phyloP scores from a whole-genome alignment of 129 eudicot species.

The Flaveria bidentis region DNA sequence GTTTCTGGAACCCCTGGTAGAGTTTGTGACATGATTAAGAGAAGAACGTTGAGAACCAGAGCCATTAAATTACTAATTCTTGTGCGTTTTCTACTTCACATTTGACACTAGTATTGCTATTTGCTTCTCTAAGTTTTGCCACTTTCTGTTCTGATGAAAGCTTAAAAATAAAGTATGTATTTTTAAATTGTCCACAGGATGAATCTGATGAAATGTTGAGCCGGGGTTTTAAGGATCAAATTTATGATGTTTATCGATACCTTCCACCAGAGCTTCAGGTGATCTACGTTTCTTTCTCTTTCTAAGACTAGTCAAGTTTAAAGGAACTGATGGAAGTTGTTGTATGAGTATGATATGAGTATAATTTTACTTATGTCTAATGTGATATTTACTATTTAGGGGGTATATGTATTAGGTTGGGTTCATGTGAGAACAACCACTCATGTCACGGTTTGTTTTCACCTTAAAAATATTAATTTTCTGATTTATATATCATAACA shows the following conservation, averaged over 20 bases:
- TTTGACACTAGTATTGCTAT: not conserved
- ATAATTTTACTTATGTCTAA: not conserved
- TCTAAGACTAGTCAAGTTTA: not conserved
- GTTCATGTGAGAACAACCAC: not conserved
- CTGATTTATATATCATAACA: too few relatives aligned
- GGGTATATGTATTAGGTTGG: not conserved
- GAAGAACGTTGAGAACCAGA: constrained; percentile 83
- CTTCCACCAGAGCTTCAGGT: constrained; percentile 99
- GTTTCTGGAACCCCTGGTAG: constrained; percentile 98
- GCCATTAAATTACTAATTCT: constrained; percentile 77
- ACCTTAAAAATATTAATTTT: too few relatives aligned
- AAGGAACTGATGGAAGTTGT: not conserved
- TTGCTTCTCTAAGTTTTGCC: not conserved
- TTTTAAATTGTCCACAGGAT: constrained; percentile 44
- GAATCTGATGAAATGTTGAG: constrained; percentile 99
- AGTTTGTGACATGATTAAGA: constrained; percentile 96
- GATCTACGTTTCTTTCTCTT: constrained; percentile 6
- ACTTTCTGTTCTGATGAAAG: not conserved
- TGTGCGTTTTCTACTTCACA: constrained; percentile 43
- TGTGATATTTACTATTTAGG: not conserved
- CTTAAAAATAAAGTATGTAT: not conserved
- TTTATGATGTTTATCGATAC: constrained; percentile 93
- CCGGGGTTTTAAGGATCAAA: constrained; percentile 98
- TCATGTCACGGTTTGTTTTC: too few relatives aligned
- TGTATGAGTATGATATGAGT: not conserved